Evolutionary conservation across 2,329 filamentous ascomycete genomes (phyloP), one percentile per base, ranked within the genome.

Genomic region (Aspergillus thermomutatus): DNA sequence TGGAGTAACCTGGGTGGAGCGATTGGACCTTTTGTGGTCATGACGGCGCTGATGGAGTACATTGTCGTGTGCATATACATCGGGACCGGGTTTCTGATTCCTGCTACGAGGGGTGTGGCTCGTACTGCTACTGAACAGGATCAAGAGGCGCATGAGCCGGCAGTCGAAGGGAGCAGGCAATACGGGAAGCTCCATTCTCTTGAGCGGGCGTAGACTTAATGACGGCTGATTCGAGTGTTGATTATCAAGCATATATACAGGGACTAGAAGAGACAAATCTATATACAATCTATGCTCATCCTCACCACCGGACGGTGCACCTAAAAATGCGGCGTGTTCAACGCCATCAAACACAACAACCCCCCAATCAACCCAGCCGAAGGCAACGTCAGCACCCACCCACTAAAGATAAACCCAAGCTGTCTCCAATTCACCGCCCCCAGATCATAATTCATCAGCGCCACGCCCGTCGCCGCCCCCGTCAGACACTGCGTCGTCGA

Each of bases 331-430:
- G 76, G 76, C 14, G 75, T 62, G 57, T 79, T 78, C 55, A 78
- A 57, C 8, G 75, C 75, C 70, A 79, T 75, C 49, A 72, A 55
- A 55, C 73, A 76, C 4, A 78, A 50, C 31, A 77, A 51, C 0
- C 76, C 76, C 14, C 72, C 63, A 19, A 77, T 67, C 50, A 78
- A 60, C 45, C 76, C 77, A 26, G 78, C 77, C 55, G 57, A 64
- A 47, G 77, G 77, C 8, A 80, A 64, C 1, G 78, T 80, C 47
- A 79, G 61, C 34, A 80, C 65, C 77, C 78, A 79, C 9, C 75
- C 76, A 19, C 68, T 64, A 57, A 78, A 76, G 49, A 80, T 79
- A 62, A 70, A 77, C 1, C 62, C 69, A 11, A 79, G 55, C 62
- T 78, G 75, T 46, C 70, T 67, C 77, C 77, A 80, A 54, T 80